Percentiles rank a stretch among this genome's conserved stretches.
These are phyloP conservation scores for Leptodontidium sp. DNA, from an alignment of 2,329 filamentous ascomycete genomes.

Conservation along the genomic window DNA sequence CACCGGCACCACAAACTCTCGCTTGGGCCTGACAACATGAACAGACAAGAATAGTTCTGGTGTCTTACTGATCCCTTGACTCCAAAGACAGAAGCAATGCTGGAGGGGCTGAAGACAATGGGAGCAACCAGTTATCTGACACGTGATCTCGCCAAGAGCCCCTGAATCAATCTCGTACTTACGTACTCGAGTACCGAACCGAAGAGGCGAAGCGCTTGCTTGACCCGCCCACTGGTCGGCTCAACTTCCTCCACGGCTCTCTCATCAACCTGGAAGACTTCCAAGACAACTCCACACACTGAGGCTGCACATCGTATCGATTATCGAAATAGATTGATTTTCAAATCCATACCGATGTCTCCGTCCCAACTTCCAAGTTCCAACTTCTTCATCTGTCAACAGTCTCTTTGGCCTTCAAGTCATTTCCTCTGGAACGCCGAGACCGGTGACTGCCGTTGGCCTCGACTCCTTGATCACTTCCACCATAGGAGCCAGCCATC, in stretches of 20 bases:
- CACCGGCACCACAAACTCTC: background rate
- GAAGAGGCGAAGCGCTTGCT: background rate
- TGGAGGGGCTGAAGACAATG: no score
- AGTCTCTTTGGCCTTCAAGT: background rate
- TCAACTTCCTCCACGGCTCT: background rate
- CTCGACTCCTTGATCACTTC: background rate
- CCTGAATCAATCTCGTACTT: background rate
- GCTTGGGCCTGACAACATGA: background rate
- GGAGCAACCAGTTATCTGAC: background rate
- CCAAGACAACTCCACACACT: background rate
- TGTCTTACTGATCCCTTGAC: no score
- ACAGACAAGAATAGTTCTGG: no score
- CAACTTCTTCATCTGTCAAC: background rate
- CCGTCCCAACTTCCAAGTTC: background rate
- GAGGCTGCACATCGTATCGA: background rate
- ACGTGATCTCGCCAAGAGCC: background rate
- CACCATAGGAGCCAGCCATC: background rate
- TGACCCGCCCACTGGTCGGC: background rate
- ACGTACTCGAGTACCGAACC: background rate
- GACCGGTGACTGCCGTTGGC: background rate
- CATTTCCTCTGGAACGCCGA: constrained; percentile 13
- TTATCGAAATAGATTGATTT: background rate
- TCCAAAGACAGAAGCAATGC: no score
- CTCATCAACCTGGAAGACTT: constrained; percentile 9
- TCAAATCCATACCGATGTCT: background rate